Conservation (phyloP, 306 rosid species). For the Cercis canadensis region DNA sequence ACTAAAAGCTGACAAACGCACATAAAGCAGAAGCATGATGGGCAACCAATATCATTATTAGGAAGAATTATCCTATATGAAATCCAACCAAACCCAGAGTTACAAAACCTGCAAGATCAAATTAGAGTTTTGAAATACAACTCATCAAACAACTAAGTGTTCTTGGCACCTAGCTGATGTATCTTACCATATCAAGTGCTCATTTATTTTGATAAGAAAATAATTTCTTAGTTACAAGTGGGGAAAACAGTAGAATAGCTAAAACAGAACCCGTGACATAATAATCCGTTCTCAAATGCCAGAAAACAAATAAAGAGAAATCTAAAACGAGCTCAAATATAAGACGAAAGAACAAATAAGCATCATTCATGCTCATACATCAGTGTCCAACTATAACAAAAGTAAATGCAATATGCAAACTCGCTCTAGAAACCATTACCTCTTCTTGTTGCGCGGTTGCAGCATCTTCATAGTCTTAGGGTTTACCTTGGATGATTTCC, state of each 20-base stretch:
- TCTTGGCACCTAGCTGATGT: neutral
- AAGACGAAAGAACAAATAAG: neutral
- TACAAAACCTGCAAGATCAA: neutral
- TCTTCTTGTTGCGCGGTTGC: conserved; percentile 12
- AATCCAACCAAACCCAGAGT: neutral
- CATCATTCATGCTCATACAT: neutral
- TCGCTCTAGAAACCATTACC: neutral
- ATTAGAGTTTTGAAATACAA: too few species aligned
- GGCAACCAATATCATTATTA: neutral
- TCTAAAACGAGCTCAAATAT: neutral
- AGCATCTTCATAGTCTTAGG: conserved; percentile 11
- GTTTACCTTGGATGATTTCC: neutral
- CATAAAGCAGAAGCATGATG: neutral
- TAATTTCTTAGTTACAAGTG: neutral
- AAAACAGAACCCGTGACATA: neutral
- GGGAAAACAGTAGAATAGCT: neutral
- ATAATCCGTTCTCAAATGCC: neutral
- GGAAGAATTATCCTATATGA: neutral
- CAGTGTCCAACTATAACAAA: neutral
- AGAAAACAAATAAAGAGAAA: neutral
- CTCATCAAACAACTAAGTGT: neutral
- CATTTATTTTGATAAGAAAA: neutral
- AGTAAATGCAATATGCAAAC: too few species aligned
- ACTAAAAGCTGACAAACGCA: conserved; percentile 16
- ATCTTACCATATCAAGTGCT: neutral